Conservation (phyloP, 768 basidiomycete species). For the Russula griseocarnosa region DNA sequence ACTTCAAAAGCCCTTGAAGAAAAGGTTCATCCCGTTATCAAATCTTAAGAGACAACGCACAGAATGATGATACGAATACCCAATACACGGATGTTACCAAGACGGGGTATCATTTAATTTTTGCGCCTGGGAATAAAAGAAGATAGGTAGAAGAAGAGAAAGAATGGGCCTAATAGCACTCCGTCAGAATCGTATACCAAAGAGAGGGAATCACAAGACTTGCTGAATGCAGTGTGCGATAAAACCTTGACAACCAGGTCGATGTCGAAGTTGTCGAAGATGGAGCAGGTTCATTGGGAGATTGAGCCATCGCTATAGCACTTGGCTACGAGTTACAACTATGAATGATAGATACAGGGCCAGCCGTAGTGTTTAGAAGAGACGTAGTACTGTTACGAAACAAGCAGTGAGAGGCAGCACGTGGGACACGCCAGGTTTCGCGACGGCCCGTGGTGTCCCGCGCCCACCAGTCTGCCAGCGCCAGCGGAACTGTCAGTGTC, state of each 20-base stretch:
- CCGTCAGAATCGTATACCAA: background rate
- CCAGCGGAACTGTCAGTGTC: background rate
- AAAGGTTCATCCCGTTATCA: constrained; percentile 16
- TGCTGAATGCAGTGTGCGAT: constrained; percentile 74
- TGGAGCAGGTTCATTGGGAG: constrained; percentile 30
- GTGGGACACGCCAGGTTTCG: background rate
- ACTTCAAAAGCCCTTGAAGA: constrained; percentile 53
- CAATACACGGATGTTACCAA: constrained; percentile 52
- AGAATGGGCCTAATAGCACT: constrained; percentile 65
- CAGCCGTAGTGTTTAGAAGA: constrained; percentile 2
- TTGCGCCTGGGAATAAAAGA: constrained; percentile 68
- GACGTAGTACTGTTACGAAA: background rate
- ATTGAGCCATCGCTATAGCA: constrained; percentile 5
- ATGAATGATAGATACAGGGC: background rate
- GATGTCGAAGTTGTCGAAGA: constrained; percentile 69
- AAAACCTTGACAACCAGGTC: constrained; percentile 80
- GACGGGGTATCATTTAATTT: constrained; percentile 49
- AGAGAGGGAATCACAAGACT: constrained; percentile 32
- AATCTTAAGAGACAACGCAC: constrained; percentile 44
- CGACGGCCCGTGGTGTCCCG: constrained; percentile 4
- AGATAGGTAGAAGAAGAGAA: constrained; percentile 71
- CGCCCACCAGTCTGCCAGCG: background rate
- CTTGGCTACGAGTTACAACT: background rate
- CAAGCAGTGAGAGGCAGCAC: background rate
- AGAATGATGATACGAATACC: constrained; percentile 55